A percentile compares a stretch with the other conserved stretches of the same genome.
Evolutionary conservation across 2,329 filamentous ascomycete species (phyloP).

Genomic region (Onygenales sp.): DNA sequence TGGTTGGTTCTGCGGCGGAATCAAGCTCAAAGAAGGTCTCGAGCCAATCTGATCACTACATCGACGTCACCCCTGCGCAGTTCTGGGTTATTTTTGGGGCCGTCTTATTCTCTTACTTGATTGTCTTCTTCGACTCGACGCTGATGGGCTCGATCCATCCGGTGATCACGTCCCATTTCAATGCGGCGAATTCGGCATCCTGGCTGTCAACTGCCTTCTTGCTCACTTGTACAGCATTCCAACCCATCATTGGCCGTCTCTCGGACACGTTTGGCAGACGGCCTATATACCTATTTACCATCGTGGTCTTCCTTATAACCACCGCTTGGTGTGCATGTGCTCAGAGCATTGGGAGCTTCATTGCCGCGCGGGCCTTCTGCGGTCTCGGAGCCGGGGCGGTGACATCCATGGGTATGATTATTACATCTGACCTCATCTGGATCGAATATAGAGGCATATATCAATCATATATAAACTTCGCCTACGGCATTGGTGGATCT

Average conservation of each 20-base stretch:
- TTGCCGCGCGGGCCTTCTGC: conserved; percentile 59
- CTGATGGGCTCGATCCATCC: conserved; percentile 76
- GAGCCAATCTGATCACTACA: conserved; percentile 20
- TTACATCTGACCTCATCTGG: conserved; percentile 59
- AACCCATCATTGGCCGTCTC: conserved; percentile 63
- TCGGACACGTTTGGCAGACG: conserved; percentile 67
- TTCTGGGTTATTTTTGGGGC: conserved; percentile 57
- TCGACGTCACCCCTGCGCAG: conserved; percentile 30
- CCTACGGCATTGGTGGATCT: conserved; percentile 27
- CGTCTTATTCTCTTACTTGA: conserved; percentile 49
- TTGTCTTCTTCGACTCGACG: conserved; percentile 61
- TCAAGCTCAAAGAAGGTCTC: not conserved
- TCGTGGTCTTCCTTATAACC: conserved; percentile 53
- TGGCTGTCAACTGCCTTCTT: conserved; percentile 76
- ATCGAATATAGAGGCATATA: conserved; percentile 49
- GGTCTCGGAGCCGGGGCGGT: conserved; percentile 65
- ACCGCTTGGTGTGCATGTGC: conserved; percentile 64
- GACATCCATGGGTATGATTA: conserved; percentile 54
- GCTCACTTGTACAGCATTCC: conserved; percentile 65
- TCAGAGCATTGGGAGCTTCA: conserved; percentile 60
- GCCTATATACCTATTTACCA: conserved; percentile 54
- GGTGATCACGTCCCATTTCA: conserved; percentile 71
- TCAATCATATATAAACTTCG: conserved; percentile 33
- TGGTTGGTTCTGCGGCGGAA: not conserved
- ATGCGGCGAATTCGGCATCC: conserved; percentile 66